A percentile compares a stretch with the other conserved stretches of the same genome.
phyloP scores from a whole-genome alignment of 352 stramenopile species.

The Pythium vanterpoolii region DNA sequence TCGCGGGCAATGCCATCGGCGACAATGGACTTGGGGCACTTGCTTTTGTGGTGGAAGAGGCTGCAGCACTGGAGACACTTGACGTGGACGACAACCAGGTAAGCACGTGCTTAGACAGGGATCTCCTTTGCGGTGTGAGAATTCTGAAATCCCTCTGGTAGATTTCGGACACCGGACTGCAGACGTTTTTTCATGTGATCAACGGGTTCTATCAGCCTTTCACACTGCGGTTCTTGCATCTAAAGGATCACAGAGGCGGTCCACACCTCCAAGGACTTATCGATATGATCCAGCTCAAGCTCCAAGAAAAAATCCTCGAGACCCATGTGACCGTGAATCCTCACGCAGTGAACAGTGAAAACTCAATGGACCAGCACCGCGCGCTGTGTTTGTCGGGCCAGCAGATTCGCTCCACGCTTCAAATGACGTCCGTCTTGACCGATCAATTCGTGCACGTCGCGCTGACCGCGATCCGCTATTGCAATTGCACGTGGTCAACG shows the following conservation, averaged over 20 bases:
- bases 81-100: slow-evolving; percentile 55
- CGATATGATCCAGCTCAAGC: slow-evolving; percentile 26
- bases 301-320: slow-evolving; percentile 46
- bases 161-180: slow-evolving; percentile 35
- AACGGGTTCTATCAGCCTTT: slow-evolving; percentile 28
- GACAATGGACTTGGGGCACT: slow-evolving; percentile 39
- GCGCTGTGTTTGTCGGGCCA: slow-evolving; percentile 21
- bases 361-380: neutral
- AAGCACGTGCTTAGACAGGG: neutral
- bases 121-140: neutral
- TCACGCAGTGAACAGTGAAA: no score
- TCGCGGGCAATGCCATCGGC: slow-evolving; percentile 43
- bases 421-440: slow-evolving; percentile 30
- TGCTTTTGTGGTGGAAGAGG: slow-evolving; percentile 43
- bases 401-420: slow-evolving; percentile 23
- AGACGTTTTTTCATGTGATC: slow-evolving; percentile 36
- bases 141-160: slow-evolving; percentile 8
- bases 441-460: slow-evolving; percentile 32
- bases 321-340: slow-evolving; percentile 20
- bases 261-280: neutral
- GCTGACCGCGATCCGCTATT: slow-evolving; percentile 23
- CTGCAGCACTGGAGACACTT: slow-evolving; percentile 32
- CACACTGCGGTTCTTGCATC: slow-evolving; percentile 36
- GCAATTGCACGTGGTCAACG: slow-evolving; percentile 12
- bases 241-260: slow-evolving; percentile 25